Evolutionary conservation across 2,329 filamentous ascomycete species (phyloP).

Genomic region (Botryotinia narcissicola): DNA sequence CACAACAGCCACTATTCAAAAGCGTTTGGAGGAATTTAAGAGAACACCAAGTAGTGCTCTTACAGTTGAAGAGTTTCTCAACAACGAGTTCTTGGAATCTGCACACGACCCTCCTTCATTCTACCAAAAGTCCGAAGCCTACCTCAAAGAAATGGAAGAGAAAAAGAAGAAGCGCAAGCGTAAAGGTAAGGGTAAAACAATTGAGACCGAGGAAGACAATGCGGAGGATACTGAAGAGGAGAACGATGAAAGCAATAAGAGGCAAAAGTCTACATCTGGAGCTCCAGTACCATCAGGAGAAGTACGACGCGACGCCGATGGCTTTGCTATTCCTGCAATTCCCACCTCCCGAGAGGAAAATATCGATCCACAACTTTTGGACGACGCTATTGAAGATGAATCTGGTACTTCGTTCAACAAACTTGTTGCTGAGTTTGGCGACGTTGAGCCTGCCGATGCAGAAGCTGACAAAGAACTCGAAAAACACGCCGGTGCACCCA

Average conservation of each 20-base stretch:
- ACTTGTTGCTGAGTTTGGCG: conserved; percentile 48
- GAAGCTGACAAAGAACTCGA: conserved; percentile 25
- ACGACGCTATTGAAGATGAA: conserved; percentile 28
- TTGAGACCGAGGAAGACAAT: conserved; percentile 31
- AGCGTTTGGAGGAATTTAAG: conserved; percentile 89
- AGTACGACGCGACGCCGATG: conserved; percentile 60
- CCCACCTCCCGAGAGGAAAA: conserved; percentile 37
- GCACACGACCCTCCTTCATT: conserved; percentile 81
- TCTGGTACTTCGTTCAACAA: conserved; percentile 39
- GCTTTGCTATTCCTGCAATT: conserved; percentile 61
- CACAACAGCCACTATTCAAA: conserved; percentile 87
- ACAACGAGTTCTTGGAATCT: conserved; percentile 68
- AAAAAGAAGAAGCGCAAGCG: conserved; percentile 46
- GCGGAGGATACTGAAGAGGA: conserved; percentile 32
- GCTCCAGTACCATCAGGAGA: conserved; percentile 32
- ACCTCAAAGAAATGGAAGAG: conserved; percentile 51
- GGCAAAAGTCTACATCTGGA: conserved; percentile 29
- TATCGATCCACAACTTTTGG: conserved; percentile 22
- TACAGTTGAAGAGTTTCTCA: conserved; percentile 82
- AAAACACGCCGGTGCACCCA: conserved; percentile 24
- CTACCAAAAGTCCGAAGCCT: conserved; percentile 62
- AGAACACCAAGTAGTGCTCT: conserved; percentile 79
- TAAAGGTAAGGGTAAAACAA: conserved; percentile 21
- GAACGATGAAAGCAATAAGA: conserved; percentile 31
- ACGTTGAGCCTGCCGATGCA: conserved; percentile 23